Evolutionary conservation across 495 filamentous ascomycete genomes (phyloP).

Genomic region (Neurospora sp.): DNA sequence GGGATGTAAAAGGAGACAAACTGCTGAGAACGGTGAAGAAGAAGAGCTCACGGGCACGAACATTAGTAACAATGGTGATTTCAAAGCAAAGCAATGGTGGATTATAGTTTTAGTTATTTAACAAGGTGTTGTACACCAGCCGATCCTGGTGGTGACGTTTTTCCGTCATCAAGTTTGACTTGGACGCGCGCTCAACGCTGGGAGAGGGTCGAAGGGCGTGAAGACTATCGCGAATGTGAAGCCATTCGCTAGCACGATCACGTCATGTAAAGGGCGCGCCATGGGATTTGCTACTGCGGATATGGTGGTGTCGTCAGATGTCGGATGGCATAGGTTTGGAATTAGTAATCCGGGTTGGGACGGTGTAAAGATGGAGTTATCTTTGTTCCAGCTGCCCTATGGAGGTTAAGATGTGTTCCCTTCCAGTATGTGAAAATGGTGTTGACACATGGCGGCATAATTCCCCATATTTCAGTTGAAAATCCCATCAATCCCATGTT

Average conservation of each 20-base stretch:
- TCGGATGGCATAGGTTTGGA: neutral
- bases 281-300: neutral
- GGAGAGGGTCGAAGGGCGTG: neutral
- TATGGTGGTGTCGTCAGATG: neutral
- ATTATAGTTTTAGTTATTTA: neutral
- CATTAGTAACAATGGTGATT: neutral
- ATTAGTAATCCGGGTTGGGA: neutral
- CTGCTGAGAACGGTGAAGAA: neutral
- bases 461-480: neutral
- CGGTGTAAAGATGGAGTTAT: neutral
- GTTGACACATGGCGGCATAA: neutral
- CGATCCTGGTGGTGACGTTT: neutral
- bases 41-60: neutral
- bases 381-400: neutral
- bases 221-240: neutral
- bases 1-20: too few species aligned
- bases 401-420: neutral
- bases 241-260: conserved; percentile 4
- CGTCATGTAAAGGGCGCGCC: conserved; percentile 6
- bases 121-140: neutral
- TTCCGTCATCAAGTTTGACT: neutral
- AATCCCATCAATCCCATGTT: neutral
- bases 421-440: neutral
- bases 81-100: neutral
- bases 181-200: neutral